phyloP scores from a whole-genome alignment of 2,329 filamentous ascomycete genomes.

The Trichoderma sp. region DNA sequence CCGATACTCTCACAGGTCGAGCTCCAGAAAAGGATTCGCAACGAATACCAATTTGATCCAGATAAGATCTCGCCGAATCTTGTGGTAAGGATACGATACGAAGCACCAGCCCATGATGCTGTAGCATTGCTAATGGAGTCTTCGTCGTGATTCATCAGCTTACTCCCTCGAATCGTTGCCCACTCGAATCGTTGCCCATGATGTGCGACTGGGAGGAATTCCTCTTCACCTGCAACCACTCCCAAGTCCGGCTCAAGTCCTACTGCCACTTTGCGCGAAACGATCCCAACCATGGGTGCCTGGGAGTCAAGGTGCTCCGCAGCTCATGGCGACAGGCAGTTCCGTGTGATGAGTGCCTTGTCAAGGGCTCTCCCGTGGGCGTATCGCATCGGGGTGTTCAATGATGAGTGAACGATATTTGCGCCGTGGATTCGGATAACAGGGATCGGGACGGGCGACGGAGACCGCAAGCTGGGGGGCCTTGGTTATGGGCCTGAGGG shows the following conservation, averaged over 20 bases:
- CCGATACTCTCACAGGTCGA: background rate
- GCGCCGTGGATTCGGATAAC: background rate
- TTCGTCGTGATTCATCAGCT: background rate
- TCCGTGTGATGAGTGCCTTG: conserved; percentile 52
- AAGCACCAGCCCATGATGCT: background rate
- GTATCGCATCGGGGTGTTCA: background rate
- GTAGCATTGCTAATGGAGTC: background rate
- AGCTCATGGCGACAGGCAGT: conserved; percentile 59
- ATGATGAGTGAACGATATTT: background rate
- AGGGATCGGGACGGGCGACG: background rate
- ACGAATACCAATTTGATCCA: background rate
- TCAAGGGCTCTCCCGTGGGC: background rate
- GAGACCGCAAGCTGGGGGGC: too few relatives aligned
- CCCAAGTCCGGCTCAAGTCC: conserved; percentile 59
- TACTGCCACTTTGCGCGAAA: conserved; percentile 77
- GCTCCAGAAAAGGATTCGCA: background rate
- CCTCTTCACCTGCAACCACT: conserved; percentile 65
- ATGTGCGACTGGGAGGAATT: conserved; percentile 76
- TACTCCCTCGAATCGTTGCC: background rate
- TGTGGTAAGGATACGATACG: background rate
- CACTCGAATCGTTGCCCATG: conserved; percentile 29
- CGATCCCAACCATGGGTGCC: conserved; percentile 69
- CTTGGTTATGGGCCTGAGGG: background rate
- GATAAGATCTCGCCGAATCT: background rate
- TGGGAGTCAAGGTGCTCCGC: conserved; percentile 65